Evolutionary conservation across 371 early-diverging fungal species (phyloP), one percentile per base, ranked within the genome.

Genomic region (Mycotypha africana): DNA sequence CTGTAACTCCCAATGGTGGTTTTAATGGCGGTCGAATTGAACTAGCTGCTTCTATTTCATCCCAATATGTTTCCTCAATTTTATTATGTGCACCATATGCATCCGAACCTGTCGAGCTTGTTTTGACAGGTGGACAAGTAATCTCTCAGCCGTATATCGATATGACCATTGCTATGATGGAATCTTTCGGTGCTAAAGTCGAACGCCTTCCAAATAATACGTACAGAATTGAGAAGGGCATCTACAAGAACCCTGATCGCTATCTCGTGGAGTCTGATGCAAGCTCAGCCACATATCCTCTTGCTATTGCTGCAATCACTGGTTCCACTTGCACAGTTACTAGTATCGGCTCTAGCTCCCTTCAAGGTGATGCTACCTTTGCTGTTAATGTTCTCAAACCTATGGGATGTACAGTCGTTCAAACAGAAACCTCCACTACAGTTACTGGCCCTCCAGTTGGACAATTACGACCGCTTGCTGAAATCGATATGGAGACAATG

Each of bases 101-200:
- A 7, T 56, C 62, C 34, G 68, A 81, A 33, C 78, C 86, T 1
- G 90, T 95, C 14, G 86, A 85, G 15, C 74, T 97, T 39, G 86
- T 78, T 28, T 70, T 97, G 38, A 79, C 83, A 1, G 97, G 95
- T 43, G 95, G 89, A 34, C 85, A 91, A 46, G 95, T 96, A n/a
- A 90, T 97, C 39, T 93, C 94, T 26, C 93, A 94, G 61, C 93
- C 90, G 11, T 97, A 97, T 67, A 97, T 97, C 56, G 97, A 97
- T 63, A 96, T 97, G 97, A 97, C 98, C 1, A 85, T 93, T 37
- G 82, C 92, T 38, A 95, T 97, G 97, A 97, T 97, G 98, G 76
- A 78, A 49, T 82, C 88, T 3, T 97, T 97, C 62, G 97, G 98
- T 34, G 78, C 91, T 43, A 42, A 74, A 1, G 93, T 95, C 26